Percentiles rank a stretch among this genome's conserved stretches.
Conservation (phyloP, 371 early-diverging fungal species). For the Rhizopus delemar region DNA sequence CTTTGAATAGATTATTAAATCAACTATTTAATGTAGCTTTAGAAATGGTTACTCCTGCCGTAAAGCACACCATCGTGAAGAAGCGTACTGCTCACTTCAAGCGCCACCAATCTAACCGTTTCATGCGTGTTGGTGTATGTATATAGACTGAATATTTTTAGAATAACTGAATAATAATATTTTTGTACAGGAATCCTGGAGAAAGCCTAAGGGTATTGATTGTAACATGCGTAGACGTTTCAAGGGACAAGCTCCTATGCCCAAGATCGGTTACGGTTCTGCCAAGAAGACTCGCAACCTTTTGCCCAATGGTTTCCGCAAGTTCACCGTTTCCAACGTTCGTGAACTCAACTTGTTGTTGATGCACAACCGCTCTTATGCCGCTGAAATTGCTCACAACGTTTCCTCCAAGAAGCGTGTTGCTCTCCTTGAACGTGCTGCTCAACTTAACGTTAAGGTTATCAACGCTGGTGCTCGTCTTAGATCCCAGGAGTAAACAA, state of each 20-base stretch:
- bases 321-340: conserved; percentile 94
- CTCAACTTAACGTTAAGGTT: conserved; percentile 96
- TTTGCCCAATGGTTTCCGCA: conserved; percentile 98
- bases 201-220: conserved; percentile 99
- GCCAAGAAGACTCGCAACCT: conserved; percentile 96
- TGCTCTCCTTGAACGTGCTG: conserved; percentile 96
- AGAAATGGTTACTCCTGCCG: conserved; percentile 90
- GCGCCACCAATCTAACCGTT: conserved; percentile 99
- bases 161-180: neutral
- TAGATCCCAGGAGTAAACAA: conserved; percentile 81
- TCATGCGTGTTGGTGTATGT: conserved; percentile 89
- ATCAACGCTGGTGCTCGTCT: conserved; percentile 97
- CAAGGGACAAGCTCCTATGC: conserved; percentile 95
- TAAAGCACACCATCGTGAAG: conserved; percentile 95
- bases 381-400: conserved; percentile 99
- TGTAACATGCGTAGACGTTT: conserved; percentile 83
- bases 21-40: conserved; percentile 19
- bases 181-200: conserved; percentile 89
- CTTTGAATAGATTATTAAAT: neutral
- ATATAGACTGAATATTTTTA: neutral
- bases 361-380: conserved; percentile 99
- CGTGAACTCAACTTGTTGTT: conserved; percentile 95
- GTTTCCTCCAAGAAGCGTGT: conserved; percentile 98
- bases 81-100: conserved; percentile 98
- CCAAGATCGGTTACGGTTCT: conserved; percentile 99